These are phyloP conservation scores for Leucoagaricus sp. DNA, from an alignment of 1,284 basidiomycete species.

Conservation along the genomic window DNA sequence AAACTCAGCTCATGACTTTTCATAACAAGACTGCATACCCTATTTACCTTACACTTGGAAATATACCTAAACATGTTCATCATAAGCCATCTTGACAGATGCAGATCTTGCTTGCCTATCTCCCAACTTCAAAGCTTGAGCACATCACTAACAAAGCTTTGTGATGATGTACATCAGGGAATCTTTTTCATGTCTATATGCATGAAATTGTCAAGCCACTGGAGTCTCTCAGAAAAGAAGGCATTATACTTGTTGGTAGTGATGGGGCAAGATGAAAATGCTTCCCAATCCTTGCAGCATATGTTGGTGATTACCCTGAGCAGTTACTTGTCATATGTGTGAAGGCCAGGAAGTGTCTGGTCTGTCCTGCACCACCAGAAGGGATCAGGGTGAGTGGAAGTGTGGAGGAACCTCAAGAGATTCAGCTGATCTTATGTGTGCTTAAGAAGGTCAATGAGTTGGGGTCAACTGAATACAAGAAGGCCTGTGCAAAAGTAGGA, in stretches of 20 bases:
- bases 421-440: slow-evolving; percentile 17
- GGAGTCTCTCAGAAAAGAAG: slow-evolving; percentile 15
- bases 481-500: slow-evolving; percentile 14
- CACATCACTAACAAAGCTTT: slow-evolving; percentile 33
- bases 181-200: slow-evolving; percentile 41
- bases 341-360: slow-evolving; percentile 26
- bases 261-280: slow-evolving; percentile 12
- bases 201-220: slow-evolving; percentile 18
- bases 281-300: slow-evolving; percentile 20
- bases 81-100: slow-evolving; percentile 34
- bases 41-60: slow-evolving; percentile 44
- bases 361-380: slow-evolving; percentile 17
- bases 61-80: slow-evolving; percentile 40
- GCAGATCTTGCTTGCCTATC: slow-evolving; percentile 42
- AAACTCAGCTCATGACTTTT: slow-evolving; percentile 37
- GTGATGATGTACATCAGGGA: slow-evolving; percentile 28
- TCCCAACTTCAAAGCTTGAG: slow-evolving; percentile 35
- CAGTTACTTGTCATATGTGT: slow-evolving; percentile 25
- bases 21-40: slow-evolving; percentile 41
- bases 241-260: slow-evolving; percentile 18
- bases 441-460: slow-evolving; percentile 20
- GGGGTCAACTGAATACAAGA: slow-evolving; percentile 17
- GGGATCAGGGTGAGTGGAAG: slow-evolving; percentile 11
- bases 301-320: slow-evolving; percentile 32
- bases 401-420: not conserved